A percentile compares a stretch with the other conserved stretches of the same genome.
phyloP scores from a whole-genome alignment of 257 asterid species.

The Thymus mandschuricus region DNA sequence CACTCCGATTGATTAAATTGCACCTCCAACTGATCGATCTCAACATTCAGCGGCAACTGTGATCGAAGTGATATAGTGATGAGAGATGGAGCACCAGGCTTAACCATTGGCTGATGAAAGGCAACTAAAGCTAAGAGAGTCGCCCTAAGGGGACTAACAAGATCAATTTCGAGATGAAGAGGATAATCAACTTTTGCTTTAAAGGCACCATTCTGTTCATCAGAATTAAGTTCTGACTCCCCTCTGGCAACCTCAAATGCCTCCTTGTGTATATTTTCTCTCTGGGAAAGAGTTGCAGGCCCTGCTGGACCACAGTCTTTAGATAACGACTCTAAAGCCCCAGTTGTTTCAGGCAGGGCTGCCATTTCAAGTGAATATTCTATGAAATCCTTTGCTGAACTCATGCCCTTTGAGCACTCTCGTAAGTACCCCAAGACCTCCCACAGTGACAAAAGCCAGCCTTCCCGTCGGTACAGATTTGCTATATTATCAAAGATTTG shows the following conservation, averaged over 20 bases:
- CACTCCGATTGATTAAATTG: slow-evolving; percentile 95
- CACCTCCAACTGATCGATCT: slow-evolving; percentile 96
- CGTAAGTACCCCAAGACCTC: slow-evolving; percentile 87
- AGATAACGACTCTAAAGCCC: slow-evolving; percentile 42
- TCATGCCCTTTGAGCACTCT: slow-evolving; percentile 81
- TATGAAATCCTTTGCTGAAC: slow-evolving; percentile 76
- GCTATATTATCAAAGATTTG: slow-evolving; percentile 73
- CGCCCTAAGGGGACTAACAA: slow-evolving; percentile 85
- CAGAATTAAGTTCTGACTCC: slow-evolving; percentile 48
- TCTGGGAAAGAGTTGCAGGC: slow-evolving; percentile 69
- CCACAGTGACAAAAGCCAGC: slow-evolving; percentile 89
- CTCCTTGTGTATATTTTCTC: slow-evolving; percentile 77
- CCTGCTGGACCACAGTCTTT: slow-evolving; percentile 87
- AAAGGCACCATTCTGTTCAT: slow-evolving; percentile 48
- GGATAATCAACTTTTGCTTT: slow-evolving; percentile 73
- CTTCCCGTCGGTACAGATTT: slow-evolving; percentile 86
- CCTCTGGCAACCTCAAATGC: slow-evolving; percentile 81
- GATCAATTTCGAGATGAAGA: slow-evolving; percentile 94
- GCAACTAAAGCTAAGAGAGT: slow-evolving; percentile 94
- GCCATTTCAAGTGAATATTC: slow-evolving; percentile 99
- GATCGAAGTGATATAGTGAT: slow-evolving; percentile 84
- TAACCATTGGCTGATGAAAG: slow-evolving; percentile 89
- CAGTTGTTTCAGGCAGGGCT: slow-evolving; percentile 70
- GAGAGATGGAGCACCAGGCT: slow-evolving; percentile 79
- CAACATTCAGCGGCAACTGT: slow-evolving; percentile 74